Evolutionary conservation across 2,329 filamentous ascomycete species (phyloP).

Genomic region (Dothiorella sarmentorum): DNA sequence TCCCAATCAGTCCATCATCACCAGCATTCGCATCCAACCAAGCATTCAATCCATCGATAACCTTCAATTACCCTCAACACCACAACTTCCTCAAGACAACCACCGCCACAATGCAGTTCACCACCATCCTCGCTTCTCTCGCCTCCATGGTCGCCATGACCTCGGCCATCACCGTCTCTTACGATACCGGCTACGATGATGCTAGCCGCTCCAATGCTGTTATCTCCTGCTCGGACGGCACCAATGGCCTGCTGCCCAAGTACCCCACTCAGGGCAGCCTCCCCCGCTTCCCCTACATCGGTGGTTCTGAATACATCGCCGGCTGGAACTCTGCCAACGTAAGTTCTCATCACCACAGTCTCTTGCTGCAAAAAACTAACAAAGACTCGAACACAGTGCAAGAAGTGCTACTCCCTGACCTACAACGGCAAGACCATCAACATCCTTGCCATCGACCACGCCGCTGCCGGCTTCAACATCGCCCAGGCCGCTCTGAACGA

Average conservation of each 20-base stretch:
- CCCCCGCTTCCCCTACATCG: conserved; percentile 48
- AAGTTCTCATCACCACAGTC: conserved; percentile 11
- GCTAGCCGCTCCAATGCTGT: conserved; percentile 50
- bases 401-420: conserved; percentile 51
- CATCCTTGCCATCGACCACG: conserved; percentile 48
- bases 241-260: conserved; percentile 62
- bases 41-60: background rate
- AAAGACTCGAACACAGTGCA: conserved; percentile 41
- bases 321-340: conserved; percentile 43
- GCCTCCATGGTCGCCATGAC: conserved; percentile 16
- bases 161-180: conserved; percentile 53
- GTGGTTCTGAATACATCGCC: conserved; percentile 46
- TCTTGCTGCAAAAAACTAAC: background rate
- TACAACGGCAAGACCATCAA: conserved; percentile 49
- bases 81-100: background rate
- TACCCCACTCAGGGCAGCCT: conserved; percentile 51
- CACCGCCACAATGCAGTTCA: conserved; percentile 19
- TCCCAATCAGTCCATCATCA: conserved; percentile 4
- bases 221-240: conserved; percentile 66
- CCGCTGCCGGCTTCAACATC: conserved; percentile 49
- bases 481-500: conserved; percentile 43
- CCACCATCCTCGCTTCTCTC: conserved; percentile 16
- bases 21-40: conserved; percentile 6
- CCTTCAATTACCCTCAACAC: background rate
- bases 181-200: conserved; percentile 69